phyloP scores from a whole-genome alignment of 257 asterid genomes.

The Verbascum thapsus region DNA sequence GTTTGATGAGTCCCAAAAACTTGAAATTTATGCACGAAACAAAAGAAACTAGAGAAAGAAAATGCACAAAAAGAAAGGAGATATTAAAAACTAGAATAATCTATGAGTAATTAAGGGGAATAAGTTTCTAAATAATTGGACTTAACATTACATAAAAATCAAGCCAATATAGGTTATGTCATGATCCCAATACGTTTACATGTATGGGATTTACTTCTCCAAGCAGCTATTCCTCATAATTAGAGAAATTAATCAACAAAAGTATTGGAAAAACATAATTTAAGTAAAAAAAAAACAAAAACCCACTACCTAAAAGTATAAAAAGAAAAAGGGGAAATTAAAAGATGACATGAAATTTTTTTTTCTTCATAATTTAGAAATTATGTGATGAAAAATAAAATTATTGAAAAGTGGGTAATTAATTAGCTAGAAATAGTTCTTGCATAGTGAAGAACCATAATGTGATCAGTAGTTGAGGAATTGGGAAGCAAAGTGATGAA shows the following conservation, averaged over 20 bases:
- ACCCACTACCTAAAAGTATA: conserved; percentile 29
- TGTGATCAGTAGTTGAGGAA: conserved; percentile 56
- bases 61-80: too few species aligned
- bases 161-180: conserved; percentile 26
- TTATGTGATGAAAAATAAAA: conserved; percentile 1
- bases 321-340: neutral
- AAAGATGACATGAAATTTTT: neutral
- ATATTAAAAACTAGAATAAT: too few species aligned
- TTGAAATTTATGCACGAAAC: too few species aligned
- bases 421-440: conserved; percentile 45
- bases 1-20: too few species aligned
- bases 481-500: conserved; percentile 61
- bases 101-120: neutral
- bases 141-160: conserved; percentile 21
- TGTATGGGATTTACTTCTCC: conserved; percentile 30
- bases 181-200: conserved; percentile 32
- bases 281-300: conserved; percentile 22
- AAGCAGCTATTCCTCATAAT: conserved; percentile 34
- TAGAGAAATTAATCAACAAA: conserved; percentile 35
- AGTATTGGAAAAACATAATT: conserved; percentile 24
- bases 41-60: too few species aligned
- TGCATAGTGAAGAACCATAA: conserved; percentile 76
- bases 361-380: conserved; percentile 31
- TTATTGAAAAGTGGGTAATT: neutral
- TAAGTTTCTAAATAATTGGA: conserved; percentile 25